Percentiles rank a stretch among this genome's conserved stretches.
phyloP scores from a whole-genome alignment of 192 early-diverging fungal genomes.

The Umbelopsis sp. region DNA sequence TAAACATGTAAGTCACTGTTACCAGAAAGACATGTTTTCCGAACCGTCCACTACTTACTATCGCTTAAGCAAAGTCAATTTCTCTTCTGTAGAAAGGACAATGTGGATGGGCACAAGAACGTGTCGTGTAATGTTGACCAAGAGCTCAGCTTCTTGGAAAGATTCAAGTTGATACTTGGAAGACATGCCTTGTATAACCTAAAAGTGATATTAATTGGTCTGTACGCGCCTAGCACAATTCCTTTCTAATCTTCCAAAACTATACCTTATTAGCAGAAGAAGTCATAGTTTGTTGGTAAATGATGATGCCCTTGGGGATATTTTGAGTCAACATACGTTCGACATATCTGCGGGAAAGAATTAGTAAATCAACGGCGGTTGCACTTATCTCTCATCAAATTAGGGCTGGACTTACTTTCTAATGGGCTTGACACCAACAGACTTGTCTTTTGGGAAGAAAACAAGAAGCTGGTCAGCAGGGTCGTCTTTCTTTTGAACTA shows the following conservation, averaged over 20 bases:
- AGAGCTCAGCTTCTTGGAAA: constrained; percentile 88
- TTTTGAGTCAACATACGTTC: constrained; percentile 85
- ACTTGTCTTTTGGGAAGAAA: constrained; percentile 89
- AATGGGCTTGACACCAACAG: constrained; percentile 89
- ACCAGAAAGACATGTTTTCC: neutral
- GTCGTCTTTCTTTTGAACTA: constrained; percentile 81
- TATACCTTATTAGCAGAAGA: constrained; percentile 81
- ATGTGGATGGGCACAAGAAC: constrained; percentile 94
- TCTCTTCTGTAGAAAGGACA: constrained; percentile 85
- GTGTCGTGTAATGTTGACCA: constrained; percentile 98
- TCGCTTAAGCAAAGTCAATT: constrained; percentile 84
- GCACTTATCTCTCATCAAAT: neutral
- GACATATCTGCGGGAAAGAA: constrained; percentile 51
- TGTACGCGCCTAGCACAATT: no score
- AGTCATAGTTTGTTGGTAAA: constrained; percentile 86
- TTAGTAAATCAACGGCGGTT: constrained; percentile 24
- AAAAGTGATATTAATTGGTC: neutral
- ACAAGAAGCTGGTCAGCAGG: constrained; percentile 85
- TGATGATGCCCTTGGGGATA: constrained; percentile 81
- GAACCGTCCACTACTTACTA: constrained; percentile 66
- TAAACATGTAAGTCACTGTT: neutral
- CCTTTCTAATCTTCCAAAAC: constrained; percentile 19
- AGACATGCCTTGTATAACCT: constrained; percentile 70
- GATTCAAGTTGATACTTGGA: constrained; percentile 78
- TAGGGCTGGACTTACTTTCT: constrained; percentile 64